phyloP scores from a whole-genome alignment of 805 yeast genomes.

The Ogataea sp. region DNA sequence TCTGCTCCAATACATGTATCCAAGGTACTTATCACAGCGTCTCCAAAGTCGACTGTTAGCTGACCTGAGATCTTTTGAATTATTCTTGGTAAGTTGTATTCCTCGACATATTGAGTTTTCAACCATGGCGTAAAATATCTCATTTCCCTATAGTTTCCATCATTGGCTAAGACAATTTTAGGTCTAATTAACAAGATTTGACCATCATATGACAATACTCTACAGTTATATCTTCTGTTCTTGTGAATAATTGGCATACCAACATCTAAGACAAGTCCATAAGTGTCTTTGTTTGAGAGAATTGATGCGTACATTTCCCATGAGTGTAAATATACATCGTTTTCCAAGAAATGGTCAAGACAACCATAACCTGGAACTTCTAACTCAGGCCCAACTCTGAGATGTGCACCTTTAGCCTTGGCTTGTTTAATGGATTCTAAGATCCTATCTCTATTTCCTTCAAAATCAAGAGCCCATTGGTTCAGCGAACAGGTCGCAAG shows the following conservation, averaged over 20 bases:
- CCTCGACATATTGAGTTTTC: slow-evolving; percentile 68
- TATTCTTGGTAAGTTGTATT: slow-evolving; percentile 59
- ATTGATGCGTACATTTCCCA: slow-evolving; percentile 93
- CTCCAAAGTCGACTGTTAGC: slow-evolving; percentile 71
- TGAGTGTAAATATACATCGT: slow-evolving; percentile 78
- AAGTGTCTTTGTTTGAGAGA: slow-evolving; percentile 54
- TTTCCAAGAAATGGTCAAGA: slow-evolving; percentile 85
- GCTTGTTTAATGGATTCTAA: slow-evolving; percentile 73
- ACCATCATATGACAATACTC: slow-evolving; percentile 75
- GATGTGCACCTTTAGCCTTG: slow-evolving; percentile 61
- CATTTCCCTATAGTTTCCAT: slow-evolving; percentile 98
- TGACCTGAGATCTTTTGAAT: slow-evolving; percentile 66
- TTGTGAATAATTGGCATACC: slow-evolving; percentile 94
- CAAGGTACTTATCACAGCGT: slow-evolving; percentile 73
- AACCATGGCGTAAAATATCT: slow-evolving; percentile 95
- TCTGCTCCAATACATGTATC: slow-evolving; percentile 95
- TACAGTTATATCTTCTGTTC: slow-evolving; percentile 84
- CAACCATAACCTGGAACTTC: slow-evolving; percentile 95
- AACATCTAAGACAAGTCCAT: slow-evolving; percentile 75
- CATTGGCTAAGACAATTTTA: slow-evolving; percentile 88
- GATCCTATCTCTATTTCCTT: slow-evolving; percentile 92
- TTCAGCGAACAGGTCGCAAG: slow-evolving; percentile 90
- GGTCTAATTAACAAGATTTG: slow-evolving; percentile 83
- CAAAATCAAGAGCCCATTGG: slow-evolving; percentile 98
- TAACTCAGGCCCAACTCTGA: slow-evolving; percentile 95